A percentile compares a stretch with the other conserved stretches of the same genome.
Conservation (phyloP, 139 green algal species). For the Coelastrella sp. region DNA sequence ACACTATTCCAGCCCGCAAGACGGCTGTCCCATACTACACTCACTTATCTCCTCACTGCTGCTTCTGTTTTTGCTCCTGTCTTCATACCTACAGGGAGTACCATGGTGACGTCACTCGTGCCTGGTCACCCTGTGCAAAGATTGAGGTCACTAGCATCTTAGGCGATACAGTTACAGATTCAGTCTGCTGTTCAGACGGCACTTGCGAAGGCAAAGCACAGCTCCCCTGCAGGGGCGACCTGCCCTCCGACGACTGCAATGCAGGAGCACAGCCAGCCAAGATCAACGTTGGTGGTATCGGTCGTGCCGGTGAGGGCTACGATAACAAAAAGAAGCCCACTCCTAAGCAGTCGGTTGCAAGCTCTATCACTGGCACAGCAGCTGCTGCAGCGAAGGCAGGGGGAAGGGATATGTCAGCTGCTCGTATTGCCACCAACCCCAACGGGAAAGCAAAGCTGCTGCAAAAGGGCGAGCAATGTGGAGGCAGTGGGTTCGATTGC, state of each 20-base stretch:
- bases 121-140: constrained; percentile 12
- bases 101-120: constrained; percentile 9
- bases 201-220: constrained; percentile 40
- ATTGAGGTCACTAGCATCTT: constrained; percentile 43
- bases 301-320: neutral
- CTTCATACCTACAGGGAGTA: constrained; percentile 17
- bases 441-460: neutral
- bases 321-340: neutral
- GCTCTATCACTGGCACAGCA: neutral
- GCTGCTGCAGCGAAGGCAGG: neutral
- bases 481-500: neutral
- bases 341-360: neutral
- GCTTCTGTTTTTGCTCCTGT: too few species aligned
- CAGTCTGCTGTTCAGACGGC: constrained; percentile 29
- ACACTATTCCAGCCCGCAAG: neutral
- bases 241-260: constrained; percentile 24
- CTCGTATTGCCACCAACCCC: neutral
- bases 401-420: neutral
- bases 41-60: neutral
- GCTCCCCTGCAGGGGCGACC: constrained; percentile 12
- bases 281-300: constrained; percentile 38
- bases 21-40: neutral
- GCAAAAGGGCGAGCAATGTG: constrained; percentile 22
- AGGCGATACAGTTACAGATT: constrained; percentile 35
- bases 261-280: neutral